A percentile compares a stretch with the other conserved stretches of the same genome.
Conservation (phyloP, 1,284 basidiomycete genomes). For the Polyporus tsugae region DNA sequence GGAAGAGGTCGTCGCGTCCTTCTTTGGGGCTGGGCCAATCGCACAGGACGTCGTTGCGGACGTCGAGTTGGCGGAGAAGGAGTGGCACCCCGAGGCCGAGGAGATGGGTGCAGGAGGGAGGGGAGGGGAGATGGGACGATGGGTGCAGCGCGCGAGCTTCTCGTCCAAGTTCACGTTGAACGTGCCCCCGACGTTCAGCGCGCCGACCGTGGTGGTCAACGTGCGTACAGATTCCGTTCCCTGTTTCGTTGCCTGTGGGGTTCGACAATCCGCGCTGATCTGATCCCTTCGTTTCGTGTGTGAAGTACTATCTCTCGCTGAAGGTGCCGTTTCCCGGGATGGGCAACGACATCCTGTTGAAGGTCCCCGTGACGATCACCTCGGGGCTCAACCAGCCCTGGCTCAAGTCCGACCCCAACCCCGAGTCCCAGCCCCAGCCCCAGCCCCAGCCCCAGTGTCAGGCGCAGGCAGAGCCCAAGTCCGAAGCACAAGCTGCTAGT, state of each 20-base stretch:
- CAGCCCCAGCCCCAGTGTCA: too few species aligned
- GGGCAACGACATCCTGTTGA: neutral
- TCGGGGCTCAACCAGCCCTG: neutral
- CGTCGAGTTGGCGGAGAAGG: neutral
- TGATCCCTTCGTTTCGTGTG: neutral
- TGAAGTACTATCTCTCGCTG: neutral
- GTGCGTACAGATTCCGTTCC: neutral
- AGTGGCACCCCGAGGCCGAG: neutral
- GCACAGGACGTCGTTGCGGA: neutral
- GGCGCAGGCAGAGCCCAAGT: neutral
- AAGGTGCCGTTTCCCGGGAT: neutral
- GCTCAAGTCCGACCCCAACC: neutral
- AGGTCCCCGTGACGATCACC: neutral
- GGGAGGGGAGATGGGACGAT: neutral
- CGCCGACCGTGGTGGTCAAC: neutral
- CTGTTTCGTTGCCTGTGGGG: too few species aligned
- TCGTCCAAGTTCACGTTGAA: slow-evolving; percentile 1
- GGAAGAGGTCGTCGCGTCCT: neutral
- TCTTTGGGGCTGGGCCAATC: neutral
- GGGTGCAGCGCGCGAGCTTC: neutral
- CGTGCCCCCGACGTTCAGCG: neutral
- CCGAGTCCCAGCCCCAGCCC: too few species aligned
- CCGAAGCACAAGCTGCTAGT: neutral
- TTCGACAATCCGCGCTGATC: neutral
- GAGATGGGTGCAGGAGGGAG: neutral